A percentile compares a stretch with the other conserved stretches of the same genome.
Evolutionary conservation across 2,329 filamentous ascomycete species (phyloP).

Genomic region (Neobulgaria alba): DNA sequence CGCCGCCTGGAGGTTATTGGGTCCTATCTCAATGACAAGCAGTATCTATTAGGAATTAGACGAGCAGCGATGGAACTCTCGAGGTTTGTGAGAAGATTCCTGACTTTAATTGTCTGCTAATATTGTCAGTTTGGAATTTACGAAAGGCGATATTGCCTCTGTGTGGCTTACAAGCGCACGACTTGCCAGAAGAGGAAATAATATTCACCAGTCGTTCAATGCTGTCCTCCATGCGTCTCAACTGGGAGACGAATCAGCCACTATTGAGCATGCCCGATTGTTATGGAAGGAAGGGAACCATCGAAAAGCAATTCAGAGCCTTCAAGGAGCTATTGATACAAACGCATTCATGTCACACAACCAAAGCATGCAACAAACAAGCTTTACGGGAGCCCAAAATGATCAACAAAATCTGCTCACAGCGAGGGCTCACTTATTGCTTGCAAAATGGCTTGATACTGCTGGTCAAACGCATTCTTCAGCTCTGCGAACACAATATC

Average conservation of each 20-base stretch:
- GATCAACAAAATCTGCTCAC: conserved; percentile 51
- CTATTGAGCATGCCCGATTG: conserved; percentile 87
- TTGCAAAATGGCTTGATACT: conserved; percentile 93
- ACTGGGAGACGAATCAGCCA: conserved; percentile 76
- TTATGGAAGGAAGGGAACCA: conserved; percentile 91
- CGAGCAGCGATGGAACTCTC: conserved; percentile 80
- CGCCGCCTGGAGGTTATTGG: conserved; percentile 83
- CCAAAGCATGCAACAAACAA: conserved; percentile 15
- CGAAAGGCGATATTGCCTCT: conserved; percentile 65
- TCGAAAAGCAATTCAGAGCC: conserved; percentile 85
- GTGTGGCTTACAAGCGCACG: conserved; percentile 81
- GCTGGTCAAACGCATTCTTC: conserved; percentile 88
- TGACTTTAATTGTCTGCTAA: conserved; percentile 23
- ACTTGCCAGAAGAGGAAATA: conserved; percentile 77
- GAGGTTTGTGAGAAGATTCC: conserved; percentile 39
- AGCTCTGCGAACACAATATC: conserved; percentile 72
- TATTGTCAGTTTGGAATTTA: conserved; percentile 41
- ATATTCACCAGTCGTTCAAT: conserved; percentile 82
- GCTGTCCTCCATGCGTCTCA: conserved; percentile 83
- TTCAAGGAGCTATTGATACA: conserved; percentile 76
- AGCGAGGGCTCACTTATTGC: conserved; percentile 74
- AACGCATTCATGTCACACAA: conserved; percentile 57
- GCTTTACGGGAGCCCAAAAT: conserved; percentile 14
- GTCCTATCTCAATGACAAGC: conserved; percentile 84
- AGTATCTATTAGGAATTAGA: conserved; percentile 80